Base-by-base conservation (phyloP, 257 asterid genomes). In the Thymus quinquecostatus region DNA sequence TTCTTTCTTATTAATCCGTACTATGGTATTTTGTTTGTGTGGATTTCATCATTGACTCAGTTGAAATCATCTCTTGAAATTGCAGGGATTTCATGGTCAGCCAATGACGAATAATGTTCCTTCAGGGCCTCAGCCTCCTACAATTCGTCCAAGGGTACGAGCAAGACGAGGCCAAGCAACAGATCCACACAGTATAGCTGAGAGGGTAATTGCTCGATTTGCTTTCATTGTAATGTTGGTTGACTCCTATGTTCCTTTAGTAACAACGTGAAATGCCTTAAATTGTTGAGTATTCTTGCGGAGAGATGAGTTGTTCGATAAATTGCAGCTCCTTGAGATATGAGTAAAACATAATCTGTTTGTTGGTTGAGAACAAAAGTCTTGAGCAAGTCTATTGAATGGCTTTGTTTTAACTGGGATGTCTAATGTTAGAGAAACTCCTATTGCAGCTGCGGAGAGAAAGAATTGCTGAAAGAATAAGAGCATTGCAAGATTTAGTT, bases 101-200 rank as follows among this genome's bases (percentile, higher is more conserved):
- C 88, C 85, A 13, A 81, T 87, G 89, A 79, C 84, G 32, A 75
- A 75, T 55, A 77, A 92, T 54, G 85, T 78, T 65, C 91, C 95
- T 75, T 66, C 86, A 28, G 83, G 79, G 47, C 94, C 96, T 2
- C 94, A 88, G 70, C 97, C 96, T 28, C 96, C 99, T 8, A 87
- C 88, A 51, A 77, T 82, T 71, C 95, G 98, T 48, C 99, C 98
- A 27, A 87, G 99, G 82, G 98, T 95, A 64, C 87, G 99, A 74
- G 99, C 99, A 59, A 89, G 98, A 80, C 83, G 99, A 83, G 98
- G 98, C 76, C 99, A 95, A 82, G 99, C 99, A 56, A 95, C 99
- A 1, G 99, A 95, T 85, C 99, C 99, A 72, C 99, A 95, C 84
- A 95, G 99, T 80, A 95, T 95, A 76, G 99, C 99, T 45, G 99